Conservation (phyloP, 345 rosid species). For the Kandelia obovata region DNA sequence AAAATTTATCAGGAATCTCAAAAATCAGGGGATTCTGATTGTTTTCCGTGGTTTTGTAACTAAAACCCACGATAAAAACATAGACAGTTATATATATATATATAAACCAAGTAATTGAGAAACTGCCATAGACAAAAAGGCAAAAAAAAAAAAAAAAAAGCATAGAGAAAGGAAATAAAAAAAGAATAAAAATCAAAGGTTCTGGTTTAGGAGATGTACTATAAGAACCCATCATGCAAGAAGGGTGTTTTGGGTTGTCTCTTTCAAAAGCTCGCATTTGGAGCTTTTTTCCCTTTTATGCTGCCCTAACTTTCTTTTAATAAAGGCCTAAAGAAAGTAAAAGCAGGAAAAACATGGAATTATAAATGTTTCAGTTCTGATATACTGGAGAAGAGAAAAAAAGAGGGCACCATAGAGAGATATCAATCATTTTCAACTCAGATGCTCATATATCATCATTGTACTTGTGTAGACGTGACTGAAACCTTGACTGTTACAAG, state of each 20-base stretch:
- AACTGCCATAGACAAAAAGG: background rate
- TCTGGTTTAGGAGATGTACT: background rate
- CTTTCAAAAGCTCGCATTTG: background rate
- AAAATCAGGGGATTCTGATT: conserved; percentile 17
- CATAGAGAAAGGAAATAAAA: background rate
- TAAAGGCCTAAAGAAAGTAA: background rate
- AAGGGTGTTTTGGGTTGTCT: background rate
- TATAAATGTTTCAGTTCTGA: conserved; percentile 11
- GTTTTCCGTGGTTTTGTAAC: background rate
- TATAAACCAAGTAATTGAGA: too few relatives aligned
- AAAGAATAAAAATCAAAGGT: background rate
- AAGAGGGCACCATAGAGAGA: background rate
- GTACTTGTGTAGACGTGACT: conserved; percentile 4
- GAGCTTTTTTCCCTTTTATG: background rate
- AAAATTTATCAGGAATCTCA: conserved; percentile 16
- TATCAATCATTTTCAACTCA: conserved; percentile 26
- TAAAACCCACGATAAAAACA: background rate
- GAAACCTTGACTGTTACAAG: conserved; percentile 11
- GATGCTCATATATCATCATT: conserved; percentile 18
- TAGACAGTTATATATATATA: background rate
- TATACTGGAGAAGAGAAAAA: background rate
- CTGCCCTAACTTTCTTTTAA: conserved; percentile 3
- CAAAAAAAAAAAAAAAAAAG: background rate
- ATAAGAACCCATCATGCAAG: background rate
- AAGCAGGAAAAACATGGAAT: conserved; percentile 1